Conservation (phyloP, 352 stramenopile species). For the Phytophthora pseudosyringae region DNA sequence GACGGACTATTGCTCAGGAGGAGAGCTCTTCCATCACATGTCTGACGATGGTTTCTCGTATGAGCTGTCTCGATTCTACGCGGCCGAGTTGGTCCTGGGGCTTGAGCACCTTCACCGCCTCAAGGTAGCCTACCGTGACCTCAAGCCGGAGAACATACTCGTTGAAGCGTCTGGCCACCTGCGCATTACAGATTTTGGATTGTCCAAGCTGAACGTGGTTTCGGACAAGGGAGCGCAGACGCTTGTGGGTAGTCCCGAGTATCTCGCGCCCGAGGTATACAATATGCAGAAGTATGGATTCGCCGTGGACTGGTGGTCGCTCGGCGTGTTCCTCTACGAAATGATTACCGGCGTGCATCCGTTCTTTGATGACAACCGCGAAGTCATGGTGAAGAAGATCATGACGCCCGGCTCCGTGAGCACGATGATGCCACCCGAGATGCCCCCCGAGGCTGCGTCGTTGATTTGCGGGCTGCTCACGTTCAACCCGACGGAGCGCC, state of each 20-base stretch:
- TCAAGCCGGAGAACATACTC: slow-evolving; percentile 97
- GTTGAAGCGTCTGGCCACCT: slow-evolving; percentile 92
- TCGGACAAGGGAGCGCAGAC: slow-evolving; percentile 73
- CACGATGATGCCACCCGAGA: slow-evolving; percentile 65
- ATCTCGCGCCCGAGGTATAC: slow-evolving; percentile 89
- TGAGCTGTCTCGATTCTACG: slow-evolving; percentile 92
- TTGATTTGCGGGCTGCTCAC: slow-evolving; percentile 80
- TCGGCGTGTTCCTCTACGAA: slow-evolving; percentile 91
- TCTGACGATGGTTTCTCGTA: slow-evolving; percentile 83
- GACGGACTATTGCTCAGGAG: slow-evolving; percentile 91
- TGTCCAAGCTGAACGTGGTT: slow-evolving; percentile 81
- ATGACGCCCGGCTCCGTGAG: slow-evolving; percentile 71
- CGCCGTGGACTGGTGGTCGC: slow-evolving; percentile 93
- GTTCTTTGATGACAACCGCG: slow-evolving; percentile 88
- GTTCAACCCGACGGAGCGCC: slow-evolving; percentile 72
- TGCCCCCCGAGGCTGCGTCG: slow-evolving; percentile 72
- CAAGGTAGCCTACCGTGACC: slow-evolving; percentile 97
- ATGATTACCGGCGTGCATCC: slow-evolving; percentile 91
- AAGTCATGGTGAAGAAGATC: slow-evolving; percentile 89
- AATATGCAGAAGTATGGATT: slow-evolving; percentile 78
- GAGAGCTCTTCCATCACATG: slow-evolving; percentile 99
- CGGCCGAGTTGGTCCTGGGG: slow-evolving; percentile 94
- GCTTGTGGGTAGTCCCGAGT: slow-evolving; percentile 87
- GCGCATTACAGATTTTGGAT: slow-evolving; percentile 97
- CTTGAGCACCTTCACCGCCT: slow-evolving; percentile 96